Base-by-base conservation (phyloP, 1,139 yeast genomes). In the Blastobotrys arbuscula region DNA sequence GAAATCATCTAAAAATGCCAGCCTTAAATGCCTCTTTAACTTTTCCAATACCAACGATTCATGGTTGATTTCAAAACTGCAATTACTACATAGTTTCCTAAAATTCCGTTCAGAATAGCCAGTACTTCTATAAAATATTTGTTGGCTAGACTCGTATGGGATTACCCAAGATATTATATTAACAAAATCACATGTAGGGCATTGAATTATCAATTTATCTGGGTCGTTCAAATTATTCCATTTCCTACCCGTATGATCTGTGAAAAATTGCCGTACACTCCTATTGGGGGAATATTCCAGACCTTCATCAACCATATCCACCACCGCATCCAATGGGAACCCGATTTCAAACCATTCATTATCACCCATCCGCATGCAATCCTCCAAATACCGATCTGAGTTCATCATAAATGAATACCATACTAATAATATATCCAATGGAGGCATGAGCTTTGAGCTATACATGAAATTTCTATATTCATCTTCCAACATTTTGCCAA, bases 341-440 rank as follows among this genome's bases (percentile, higher is more conserved):
- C 45, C 45, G 3, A 19, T 18, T 5, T 13, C 13, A 31, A 21
- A 42, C 45, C 45, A 42, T 9, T 39, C 39, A n/a, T 39, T 39
- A 24, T 42, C 45, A 2, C 46, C 46, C 19, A 19, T 6, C 15
- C 41, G 23, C 41, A 43, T 43, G 37, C 66, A 63, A 26, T 62
- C 63, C 44, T 69, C 72, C 50, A 66, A 62, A 46, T 57, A 65
- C 0, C 66, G 53, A 26, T 56, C 53, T 2, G 71, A 70, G 45
- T 63, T 65, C 49, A 68, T 55, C 52, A 65, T 50, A 48, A 62
- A 65, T 2, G 70, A 53, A 54, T 72, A 74, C 76, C 75, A 72
- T 1, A 71, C 71, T 68, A 71, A 61, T 8, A 71, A 43, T 7
- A 72, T 66, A 51, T 71, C 75, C 39, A 70, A 53, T 2, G 73